These are phyloP conservation scores for Phytophthora macrochlamydospora DNA, from an alignment of 352 stramenopile genomes.

Conservation along the genomic window DNA sequence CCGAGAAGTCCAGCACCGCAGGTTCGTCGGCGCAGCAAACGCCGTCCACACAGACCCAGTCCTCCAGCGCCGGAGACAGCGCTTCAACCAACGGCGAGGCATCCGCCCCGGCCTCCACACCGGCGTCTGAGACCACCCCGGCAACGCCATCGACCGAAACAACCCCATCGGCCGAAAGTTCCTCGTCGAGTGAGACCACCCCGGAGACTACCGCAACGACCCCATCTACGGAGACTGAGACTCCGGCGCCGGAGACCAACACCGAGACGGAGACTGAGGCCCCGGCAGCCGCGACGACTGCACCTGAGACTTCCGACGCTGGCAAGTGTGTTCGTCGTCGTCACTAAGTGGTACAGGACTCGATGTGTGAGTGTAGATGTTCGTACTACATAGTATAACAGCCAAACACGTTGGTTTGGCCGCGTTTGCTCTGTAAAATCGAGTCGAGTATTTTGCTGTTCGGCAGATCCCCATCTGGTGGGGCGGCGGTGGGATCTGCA, in stretches of 20 bases:
- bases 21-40: neutral
- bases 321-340: constrained; percentile 21
- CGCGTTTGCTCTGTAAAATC: constrained; percentile 10
- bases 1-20: neutral
- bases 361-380: constrained; percentile 2
- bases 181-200: too few species aligned
- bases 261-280: constrained; percentile 2
- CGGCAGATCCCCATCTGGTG: neutral
- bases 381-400: neutral
- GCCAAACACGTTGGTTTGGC: neutral
- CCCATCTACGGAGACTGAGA: neutral
- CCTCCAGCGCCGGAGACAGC: neutral
- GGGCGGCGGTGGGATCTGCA: neutral
- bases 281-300: neutral
- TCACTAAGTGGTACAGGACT: neutral
- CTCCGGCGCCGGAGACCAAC: neutral
- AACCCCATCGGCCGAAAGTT: neutral
- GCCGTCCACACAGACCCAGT: constrained; percentile 7
- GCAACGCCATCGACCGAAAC: neutral
- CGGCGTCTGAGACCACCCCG: neutral
- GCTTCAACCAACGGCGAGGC: neutral
- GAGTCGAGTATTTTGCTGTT: constrained; percentile 2
- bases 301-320: neutral
- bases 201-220: neutral
- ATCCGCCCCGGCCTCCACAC: neutral